Conservation (phyloP, 345 rosid species). For the Hibiscus trionum region DNA sequence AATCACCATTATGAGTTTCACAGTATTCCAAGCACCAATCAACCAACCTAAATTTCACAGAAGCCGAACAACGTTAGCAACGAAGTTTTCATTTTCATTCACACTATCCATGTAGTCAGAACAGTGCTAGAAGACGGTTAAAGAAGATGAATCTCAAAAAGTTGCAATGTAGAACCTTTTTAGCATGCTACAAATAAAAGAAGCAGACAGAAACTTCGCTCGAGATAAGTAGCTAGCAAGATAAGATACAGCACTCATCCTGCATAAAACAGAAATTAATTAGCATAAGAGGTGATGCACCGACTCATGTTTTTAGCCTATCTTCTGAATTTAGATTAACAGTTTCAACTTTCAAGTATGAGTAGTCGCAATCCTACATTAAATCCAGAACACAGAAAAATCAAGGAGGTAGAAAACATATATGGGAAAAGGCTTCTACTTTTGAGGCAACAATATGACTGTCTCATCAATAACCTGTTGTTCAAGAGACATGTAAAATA, state of each 20-base stretch:
- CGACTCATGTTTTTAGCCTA: background rate
- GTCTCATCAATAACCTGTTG: background rate
- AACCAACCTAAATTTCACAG: slow-evolving; percentile 44
- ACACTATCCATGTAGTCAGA: background rate
- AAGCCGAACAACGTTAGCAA: background rate
- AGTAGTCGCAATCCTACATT: background rate
- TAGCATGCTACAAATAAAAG: slow-evolving; percentile 37
- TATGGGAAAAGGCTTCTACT: background rate
- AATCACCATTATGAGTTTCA: slow-evolving; percentile 34
- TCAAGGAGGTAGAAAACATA: background rate
- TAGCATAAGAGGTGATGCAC: background rate
- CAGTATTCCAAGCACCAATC: slow-evolving; percentile 69
- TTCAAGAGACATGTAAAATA: background rate
- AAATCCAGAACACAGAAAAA: background rate
- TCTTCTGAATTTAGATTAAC: background rate
- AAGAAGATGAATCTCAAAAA: background rate
- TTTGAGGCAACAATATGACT: background rate
- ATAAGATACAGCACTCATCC: slow-evolving; percentile 92
- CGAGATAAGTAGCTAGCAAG: slow-evolving; percentile 90
- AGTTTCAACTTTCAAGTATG: background rate
- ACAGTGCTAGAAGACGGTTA: background rate
- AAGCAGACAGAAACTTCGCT: slow-evolving; percentile 57
- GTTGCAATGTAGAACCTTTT: slow-evolving; percentile 39
- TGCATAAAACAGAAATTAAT: slow-evolving; percentile 15
- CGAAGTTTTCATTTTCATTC: background rate